Conservation (phyloP, 177 flowering plant genomes). For the Telopea speciosissima region DNA sequence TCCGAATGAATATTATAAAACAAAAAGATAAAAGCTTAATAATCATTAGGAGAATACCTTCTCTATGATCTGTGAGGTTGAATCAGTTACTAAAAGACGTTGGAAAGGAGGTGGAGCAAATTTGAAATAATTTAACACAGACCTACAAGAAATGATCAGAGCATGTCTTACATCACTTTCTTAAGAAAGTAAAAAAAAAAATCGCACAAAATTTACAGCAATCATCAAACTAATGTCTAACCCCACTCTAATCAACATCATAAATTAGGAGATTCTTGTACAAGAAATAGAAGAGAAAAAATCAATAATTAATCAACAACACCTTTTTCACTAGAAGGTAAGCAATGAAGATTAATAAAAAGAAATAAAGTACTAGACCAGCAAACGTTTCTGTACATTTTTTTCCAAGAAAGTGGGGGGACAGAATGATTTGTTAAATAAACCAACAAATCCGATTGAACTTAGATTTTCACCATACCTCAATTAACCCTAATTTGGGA, state of each 20-base stretch:
- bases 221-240: not conserved
- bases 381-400: no score
- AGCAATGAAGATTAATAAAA: no score
- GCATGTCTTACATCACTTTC: not conserved
- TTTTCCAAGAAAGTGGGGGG: no score
- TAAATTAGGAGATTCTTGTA: not conserved
- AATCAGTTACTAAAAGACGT: constrained; percentile 31
- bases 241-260: not conserved
- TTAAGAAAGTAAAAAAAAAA: not conserved
- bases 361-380: no score
- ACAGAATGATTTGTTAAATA: no score
- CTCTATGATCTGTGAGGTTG: constrained; percentile 10
- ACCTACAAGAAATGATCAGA: constrained; percentile 36
- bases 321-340: not conserved
- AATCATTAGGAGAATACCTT: constrained; percentile 22
- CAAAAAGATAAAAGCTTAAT: not conserved
- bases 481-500: no score
- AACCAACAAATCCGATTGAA: no score
- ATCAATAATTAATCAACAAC: not conserved
- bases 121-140: constrained; percentile 52
- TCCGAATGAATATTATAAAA: not conserved
- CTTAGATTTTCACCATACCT: no score
- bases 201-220: not conserved
- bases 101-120: constrained; percentile 81
- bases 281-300: not conserved